These are phyloP conservation scores for Backusella macrospora DNA, from an alignment of 192 early-diverging fungal genomes.

Conservation along the genomic window DNA sequence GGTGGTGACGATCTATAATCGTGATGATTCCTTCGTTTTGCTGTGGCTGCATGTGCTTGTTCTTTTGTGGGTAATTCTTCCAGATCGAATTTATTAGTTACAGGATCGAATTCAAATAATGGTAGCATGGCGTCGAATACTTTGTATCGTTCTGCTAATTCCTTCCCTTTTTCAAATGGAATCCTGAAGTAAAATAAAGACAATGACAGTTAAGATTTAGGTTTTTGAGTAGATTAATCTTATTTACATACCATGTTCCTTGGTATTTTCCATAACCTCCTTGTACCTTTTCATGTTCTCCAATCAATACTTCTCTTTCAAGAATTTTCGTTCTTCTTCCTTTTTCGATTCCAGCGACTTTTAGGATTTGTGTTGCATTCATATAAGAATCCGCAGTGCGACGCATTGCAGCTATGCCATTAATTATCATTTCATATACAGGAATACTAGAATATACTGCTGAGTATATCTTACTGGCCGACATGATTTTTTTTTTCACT, in stretches of 20 bases:
- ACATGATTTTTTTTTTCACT: conserved; percentile 4
- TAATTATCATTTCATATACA: conserved; percentile 79
- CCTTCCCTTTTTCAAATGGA: conserved; percentile 82
- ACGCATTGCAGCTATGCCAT: conserved; percentile 79
- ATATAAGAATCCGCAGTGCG: conserved; percentile 78
- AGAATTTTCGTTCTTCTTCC: conserved; percentile 85
- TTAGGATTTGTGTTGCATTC: conserved; percentile 94
- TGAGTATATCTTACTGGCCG: conserved; percentile 45
- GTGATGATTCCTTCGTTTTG: not conserved
- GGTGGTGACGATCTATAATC: conserved; percentile 14
- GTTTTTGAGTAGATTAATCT: not conserved
- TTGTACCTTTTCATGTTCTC: conserved; percentile 91
- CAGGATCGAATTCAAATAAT: conserved; percentile 80
- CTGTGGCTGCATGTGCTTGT: conserved; percentile 34
- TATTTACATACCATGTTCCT: conserved; percentile 72
- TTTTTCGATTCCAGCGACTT: conserved; percentile 88
- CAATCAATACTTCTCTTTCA: conserved; percentile 80
- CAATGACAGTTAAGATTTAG: no score
- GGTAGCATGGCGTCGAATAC: conserved; percentile 73
- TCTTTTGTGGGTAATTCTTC: conserved; percentile 51
- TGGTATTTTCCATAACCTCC: conserved; percentile 96
- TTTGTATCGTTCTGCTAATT: conserved; percentile 79
- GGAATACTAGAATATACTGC: conserved; percentile 67
- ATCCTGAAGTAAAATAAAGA: conserved; percentile 62
- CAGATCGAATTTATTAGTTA: conserved; percentile 32